Evolutionary conservation across 2,329 filamentous ascomycete genomes (phyloP).

Genomic region (Teratosphaeria viscida): DNA sequence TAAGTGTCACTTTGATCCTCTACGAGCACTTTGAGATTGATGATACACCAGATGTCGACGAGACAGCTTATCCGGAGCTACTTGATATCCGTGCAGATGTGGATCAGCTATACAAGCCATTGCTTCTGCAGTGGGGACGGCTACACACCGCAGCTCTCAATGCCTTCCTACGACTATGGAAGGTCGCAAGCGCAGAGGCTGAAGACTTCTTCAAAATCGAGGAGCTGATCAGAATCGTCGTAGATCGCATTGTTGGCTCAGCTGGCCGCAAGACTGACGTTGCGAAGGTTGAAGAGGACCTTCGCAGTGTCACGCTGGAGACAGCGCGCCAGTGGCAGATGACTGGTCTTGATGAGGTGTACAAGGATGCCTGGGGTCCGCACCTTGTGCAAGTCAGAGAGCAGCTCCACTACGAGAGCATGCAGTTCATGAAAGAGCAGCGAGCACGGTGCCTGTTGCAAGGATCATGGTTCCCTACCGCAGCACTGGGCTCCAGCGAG

Average conservation of each 20-base stretch:
- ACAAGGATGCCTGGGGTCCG: conserved; percentile 89
- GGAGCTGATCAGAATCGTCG: conserved; percentile 77
- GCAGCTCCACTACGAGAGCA: conserved; percentile 77
- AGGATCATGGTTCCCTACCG: conserved; percentile 76
- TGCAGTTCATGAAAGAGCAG: conserved; percentile 96
- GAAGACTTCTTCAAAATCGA: conserved; percentile 89
- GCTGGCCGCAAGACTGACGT: conserved; percentile 75
- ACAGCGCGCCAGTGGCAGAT: conserved; percentile 80
- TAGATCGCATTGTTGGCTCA: conserved; percentile 80
- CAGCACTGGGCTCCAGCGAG: conserved; percentile 18
- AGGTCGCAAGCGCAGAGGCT: conserved; percentile 70
- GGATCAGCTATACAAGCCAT: conserved; percentile 75
- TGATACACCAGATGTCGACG: conserved; percentile 10
- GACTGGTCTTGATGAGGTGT: conserved; percentile 80
- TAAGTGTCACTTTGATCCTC: conserved; percentile 76
- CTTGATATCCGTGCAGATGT: conserved; percentile 46
- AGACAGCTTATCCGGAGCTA: conserved; percentile 12
- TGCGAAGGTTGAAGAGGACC: conserved; percentile 77
- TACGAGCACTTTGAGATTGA: conserved; percentile 96
- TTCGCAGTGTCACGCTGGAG: conserved; percentile 70
- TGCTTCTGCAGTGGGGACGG: conserved; percentile 86
- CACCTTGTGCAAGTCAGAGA: conserved; percentile 84
- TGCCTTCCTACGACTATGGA: conserved; percentile 88
- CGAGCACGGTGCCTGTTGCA: conserved; percentile 79
- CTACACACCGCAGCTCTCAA: conserved; percentile 77